Conservation (phyloP, 176 grass and related monocot genomes). For the Bonia amplexicaulis region DNA sequence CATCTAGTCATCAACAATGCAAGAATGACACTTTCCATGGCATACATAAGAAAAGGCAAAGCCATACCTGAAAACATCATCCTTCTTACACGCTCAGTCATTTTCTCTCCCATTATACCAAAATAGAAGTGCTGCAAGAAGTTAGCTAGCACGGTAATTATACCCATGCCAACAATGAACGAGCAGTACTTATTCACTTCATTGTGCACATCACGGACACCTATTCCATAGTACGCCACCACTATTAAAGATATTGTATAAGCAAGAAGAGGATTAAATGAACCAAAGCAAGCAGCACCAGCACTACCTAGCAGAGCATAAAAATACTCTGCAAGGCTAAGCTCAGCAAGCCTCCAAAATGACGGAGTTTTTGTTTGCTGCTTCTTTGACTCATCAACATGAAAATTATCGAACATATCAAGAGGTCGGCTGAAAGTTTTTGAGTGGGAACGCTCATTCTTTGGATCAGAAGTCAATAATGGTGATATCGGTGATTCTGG, state of each 20-base stretch:
- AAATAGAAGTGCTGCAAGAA: constrained; percentile 99
- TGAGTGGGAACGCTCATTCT: constrained; percentile 96
- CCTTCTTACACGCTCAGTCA: constrained; percentile 96
- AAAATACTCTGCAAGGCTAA: constrained; percentile 91
- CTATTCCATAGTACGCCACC: constrained; percentile 81
- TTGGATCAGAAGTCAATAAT: constrained; percentile 86
- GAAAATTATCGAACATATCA: constrained; percentile 63
- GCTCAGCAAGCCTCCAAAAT: constrained; percentile 87
- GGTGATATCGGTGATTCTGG: constrained; percentile 98
- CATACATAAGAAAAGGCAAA: constrained; percentile 4
- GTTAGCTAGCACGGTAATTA: constrained; percentile 91
- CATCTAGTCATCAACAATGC: not conserved
- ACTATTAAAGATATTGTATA: constrained; percentile 95
- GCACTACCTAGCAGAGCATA: constrained; percentile 88
- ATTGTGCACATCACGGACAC: constrained; percentile 48
- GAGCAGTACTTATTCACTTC: constrained; percentile 89
- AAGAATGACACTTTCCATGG: not conserved
- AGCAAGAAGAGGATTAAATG: constrained; percentile 98
- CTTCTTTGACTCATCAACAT: constrained; percentile 36
- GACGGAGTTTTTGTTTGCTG: constrained; percentile 56
- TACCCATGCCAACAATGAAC: constrained; percentile 82
- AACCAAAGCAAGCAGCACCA: constrained; percentile 93
- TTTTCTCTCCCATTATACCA: constrained; percentile 99
- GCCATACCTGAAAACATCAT: constrained; percentile 98
- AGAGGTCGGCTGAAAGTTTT: constrained; percentile 92